Conservation (phyloP, 2,329 filamentous ascomycete species). For the Diaporthe destruens region DNA sequence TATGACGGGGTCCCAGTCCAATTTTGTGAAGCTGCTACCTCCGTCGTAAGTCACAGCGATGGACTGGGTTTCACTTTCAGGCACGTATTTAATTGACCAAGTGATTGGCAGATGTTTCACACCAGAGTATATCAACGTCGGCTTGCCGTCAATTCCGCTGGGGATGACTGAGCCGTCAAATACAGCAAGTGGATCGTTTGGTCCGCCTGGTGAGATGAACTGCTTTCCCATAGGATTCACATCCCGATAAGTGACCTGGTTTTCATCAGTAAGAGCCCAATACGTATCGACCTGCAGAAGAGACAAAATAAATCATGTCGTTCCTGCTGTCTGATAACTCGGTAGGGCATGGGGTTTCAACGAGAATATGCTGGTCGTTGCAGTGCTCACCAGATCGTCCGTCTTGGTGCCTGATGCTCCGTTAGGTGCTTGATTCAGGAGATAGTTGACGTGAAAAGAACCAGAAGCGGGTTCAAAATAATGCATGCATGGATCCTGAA, state of each 20-base stretch:
- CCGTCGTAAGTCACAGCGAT: constrained; percentile 51
- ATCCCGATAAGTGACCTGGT: constrained; percentile 51
- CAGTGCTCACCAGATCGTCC: constrained; percentile 49
- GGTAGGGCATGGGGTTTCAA: too few relatives aligned
- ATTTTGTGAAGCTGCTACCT: constrained; percentile 55
- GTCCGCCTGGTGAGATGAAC: constrained; percentile 43
- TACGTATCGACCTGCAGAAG: too few relatives aligned
- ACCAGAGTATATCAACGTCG: constrained; percentile 59
- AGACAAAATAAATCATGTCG: too few relatives aligned
- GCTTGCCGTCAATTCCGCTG: constrained; percentile 56
- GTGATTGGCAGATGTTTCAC: constrained; percentile 59
- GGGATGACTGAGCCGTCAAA: constrained; percentile 61
- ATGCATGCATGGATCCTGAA: constrained; percentile 60
- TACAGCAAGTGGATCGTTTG: constrained; percentile 56
- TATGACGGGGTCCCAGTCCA: constrained; percentile 53
- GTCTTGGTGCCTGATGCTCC: constrained; percentile 56
- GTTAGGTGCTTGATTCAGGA: constrained; percentile 47
- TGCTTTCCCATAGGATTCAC: constrained; percentile 54
- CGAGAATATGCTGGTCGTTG: not conserved
- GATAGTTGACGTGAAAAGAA: constrained; percentile 58
- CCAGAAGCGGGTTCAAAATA: constrained; percentile 58
- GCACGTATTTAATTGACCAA: constrained; percentile 50
- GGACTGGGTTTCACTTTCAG: constrained; percentile 56
- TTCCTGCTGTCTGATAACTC: too few relatives aligned
- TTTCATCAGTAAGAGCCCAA: not conserved